phyloP scores from a whole-genome alignment of 768 basidiomycete species.

The Clitopilus hobsonii region DNA sequence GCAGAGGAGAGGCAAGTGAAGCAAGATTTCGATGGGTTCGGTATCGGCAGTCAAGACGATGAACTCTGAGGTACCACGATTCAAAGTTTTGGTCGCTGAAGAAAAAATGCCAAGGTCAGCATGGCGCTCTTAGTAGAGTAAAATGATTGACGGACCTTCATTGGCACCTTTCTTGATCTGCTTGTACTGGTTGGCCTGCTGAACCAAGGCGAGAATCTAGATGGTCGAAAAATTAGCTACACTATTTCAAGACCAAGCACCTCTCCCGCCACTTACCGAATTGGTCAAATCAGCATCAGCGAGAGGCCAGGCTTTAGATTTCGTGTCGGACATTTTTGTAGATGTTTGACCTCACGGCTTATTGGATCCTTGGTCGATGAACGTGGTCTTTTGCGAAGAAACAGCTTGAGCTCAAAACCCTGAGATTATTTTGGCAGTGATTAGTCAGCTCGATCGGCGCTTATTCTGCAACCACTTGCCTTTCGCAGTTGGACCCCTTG shows the following conservation, averaged over 20 bases:
- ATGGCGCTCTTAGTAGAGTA: background rate
- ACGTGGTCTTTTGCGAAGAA: constrained; percentile 7
- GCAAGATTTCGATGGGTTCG: constrained; percentile 94
- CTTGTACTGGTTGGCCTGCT: constrained; percentile 96
- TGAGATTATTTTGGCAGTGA: background rate
- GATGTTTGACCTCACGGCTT: constrained; percentile 69
- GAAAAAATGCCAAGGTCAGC: constrained; percentile 6
- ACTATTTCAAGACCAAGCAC: background rate
- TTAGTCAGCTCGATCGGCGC: background rate
- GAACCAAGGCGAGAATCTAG: constrained; percentile 92
- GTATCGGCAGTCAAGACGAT: constrained; percentile 96
- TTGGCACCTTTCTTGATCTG: constrained; percentile 99
- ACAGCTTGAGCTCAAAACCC: background rate
- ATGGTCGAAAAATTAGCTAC: constrained; percentile 1
- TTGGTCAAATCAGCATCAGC: constrained; percentile 87
- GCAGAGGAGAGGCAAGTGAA: constrained; percentile 95
- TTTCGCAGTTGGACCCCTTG: background rate
- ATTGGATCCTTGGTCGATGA: constrained; percentile 79
- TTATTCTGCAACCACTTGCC: background rate
- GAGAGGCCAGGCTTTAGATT: constrained; percentile 84
- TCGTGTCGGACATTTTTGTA: constrained; percentile 54
- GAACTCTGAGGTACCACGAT: constrained; percentile 97
- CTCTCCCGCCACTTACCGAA: constrained; percentile 49
- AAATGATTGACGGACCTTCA: constrained; percentile 62
- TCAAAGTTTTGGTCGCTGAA: constrained; percentile 93